phyloP scores from a whole-genome alignment of 257 asterid species.

The Scutellaria minor region DNA sequence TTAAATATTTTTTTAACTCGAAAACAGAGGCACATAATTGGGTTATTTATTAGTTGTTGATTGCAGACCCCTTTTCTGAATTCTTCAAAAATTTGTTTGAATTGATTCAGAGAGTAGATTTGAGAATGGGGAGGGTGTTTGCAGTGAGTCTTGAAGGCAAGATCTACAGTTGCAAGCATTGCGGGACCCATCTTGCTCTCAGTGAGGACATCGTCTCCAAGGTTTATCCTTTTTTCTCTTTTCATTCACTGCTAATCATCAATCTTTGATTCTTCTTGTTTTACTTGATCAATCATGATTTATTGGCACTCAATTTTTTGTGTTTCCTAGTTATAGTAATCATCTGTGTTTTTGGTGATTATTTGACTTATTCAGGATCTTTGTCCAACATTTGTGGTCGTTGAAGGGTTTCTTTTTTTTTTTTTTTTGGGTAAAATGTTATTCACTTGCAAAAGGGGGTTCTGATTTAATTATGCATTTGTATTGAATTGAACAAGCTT shows the following conservation, averaged over 20 bases:
- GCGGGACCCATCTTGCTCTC: constrained; percentile 79
- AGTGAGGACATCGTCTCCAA: constrained; percentile 69
- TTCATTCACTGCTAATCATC: constrained; percentile 12
- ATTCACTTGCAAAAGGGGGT: neutral
- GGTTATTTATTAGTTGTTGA: constrained; percentile 27
- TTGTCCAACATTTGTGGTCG: neutral
- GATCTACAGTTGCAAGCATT: constrained; percentile 84
- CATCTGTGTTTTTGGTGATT: constrained; percentile 22
- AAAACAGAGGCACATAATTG: constrained; percentile 10
- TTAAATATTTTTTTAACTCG: neutral
- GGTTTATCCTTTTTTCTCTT: constrained; percentile 45
- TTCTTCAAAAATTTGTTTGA: neutral
- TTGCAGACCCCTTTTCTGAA: constrained; percentile 4
- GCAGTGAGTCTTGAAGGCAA: constrained; percentile 70
- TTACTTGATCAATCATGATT: neutral
- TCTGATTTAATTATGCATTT: constrained; percentile 6
- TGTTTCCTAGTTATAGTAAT: neutral
- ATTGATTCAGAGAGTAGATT: constrained; percentile 10
- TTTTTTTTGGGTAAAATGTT: neutral
- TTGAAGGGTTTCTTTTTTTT: neutral
- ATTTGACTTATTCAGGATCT: constrained; percentile 20
- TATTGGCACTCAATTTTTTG: neutral
- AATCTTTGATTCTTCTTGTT: constrained; percentile 22
- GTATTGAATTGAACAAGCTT: neutral
- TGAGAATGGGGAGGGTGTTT: constrained; percentile 76